phyloP scores from a whole-genome alignment of 2,329 filamentous ascomycete genomes.

The Fusarium sp. region DNA sequence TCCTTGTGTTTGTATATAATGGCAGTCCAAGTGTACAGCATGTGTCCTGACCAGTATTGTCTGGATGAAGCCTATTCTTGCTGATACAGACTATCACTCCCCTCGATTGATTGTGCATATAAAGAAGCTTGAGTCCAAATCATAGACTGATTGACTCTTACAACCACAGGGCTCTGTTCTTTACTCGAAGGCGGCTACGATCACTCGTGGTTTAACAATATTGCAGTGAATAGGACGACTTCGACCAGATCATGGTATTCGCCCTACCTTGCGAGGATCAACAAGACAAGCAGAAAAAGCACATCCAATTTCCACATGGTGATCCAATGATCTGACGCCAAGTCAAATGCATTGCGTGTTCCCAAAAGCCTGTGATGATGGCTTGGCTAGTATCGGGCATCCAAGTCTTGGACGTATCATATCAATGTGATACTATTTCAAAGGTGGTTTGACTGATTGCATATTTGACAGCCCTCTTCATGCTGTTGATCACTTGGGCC shows the following conservation, averaged over 20 bases:
- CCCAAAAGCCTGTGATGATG: neutral
- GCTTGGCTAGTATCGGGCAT: neutral
- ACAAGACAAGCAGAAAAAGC: neutral
- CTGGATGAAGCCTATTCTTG: too few relatives aligned
- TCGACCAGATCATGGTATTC: neutral
- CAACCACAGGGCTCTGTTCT: neutral
- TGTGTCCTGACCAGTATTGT: neutral
- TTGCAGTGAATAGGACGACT: neutral
- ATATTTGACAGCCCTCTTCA: neutral
- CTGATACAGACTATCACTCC: neutral
- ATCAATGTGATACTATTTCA: neutral
- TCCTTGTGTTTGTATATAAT: neutral
- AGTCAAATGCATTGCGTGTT: neutral
- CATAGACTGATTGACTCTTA: neutral
- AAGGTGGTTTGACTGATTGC: neutral
- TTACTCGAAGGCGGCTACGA: neutral
- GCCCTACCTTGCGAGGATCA: neutral
- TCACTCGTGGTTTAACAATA: neutral
- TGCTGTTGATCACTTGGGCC: neutral
- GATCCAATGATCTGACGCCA: constrained; percentile 4
- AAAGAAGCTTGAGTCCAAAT: neutral
- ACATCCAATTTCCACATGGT: neutral
- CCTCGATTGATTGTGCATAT: neutral
- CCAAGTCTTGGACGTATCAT: neutral
- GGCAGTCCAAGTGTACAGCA: neutral